A percentile compares a stretch with the other conserved stretches of the same genome.
Conservation (phyloP, 2,329 filamentous ascomycete genomes). For the Furcasterigmium furcatum region DNA sequence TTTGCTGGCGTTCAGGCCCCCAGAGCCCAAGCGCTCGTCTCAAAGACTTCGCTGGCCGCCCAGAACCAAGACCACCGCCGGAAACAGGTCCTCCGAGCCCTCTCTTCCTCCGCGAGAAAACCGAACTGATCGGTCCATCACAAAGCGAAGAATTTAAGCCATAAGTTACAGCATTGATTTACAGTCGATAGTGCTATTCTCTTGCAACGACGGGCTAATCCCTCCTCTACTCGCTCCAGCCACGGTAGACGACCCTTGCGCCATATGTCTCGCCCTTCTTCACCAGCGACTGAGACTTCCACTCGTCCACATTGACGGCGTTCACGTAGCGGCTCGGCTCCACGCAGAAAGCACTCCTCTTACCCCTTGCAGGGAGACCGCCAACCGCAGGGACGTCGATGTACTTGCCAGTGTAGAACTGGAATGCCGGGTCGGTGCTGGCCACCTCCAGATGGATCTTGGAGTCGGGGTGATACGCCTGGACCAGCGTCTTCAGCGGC, state of each 20-base stretch:
- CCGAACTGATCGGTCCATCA: no score
- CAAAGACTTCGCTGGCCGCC: no score
- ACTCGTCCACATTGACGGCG: slow-evolving; percentile 76
- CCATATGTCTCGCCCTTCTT: slow-evolving; percentile 86
- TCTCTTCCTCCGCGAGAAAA: no score
- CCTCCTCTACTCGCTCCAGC: slow-evolving; percentile 64
- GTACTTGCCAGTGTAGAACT: slow-evolving; percentile 90
- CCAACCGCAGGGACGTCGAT: slow-evolving; percentile 71
- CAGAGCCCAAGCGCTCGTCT: no score
- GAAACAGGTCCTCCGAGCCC: no score
- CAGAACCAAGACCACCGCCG: no score
- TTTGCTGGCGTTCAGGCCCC: no score
- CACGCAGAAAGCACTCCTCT: slow-evolving; percentile 80
- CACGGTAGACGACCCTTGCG: slow-evolving; percentile 76
- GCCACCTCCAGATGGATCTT: slow-evolving; percentile 80
- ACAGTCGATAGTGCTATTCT: no score
- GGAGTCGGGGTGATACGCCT: slow-evolving; percentile 70
- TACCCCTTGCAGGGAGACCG: slow-evolving; percentile 59
- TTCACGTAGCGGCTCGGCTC: slow-evolving; percentile 92
- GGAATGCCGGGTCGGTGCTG: slow-evolving; percentile 93
- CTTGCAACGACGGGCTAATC: no score
- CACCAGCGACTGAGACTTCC: slow-evolving; percentile 74
- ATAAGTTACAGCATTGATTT: no score
- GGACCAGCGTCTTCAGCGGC: slow-evolving; percentile 64
- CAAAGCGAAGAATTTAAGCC: no score